These are phyloP conservation scores for Bombardia bombarda DNA, from an alignment of 495 filamentous ascomycete genomes.

Conservation along the genomic window DNA sequence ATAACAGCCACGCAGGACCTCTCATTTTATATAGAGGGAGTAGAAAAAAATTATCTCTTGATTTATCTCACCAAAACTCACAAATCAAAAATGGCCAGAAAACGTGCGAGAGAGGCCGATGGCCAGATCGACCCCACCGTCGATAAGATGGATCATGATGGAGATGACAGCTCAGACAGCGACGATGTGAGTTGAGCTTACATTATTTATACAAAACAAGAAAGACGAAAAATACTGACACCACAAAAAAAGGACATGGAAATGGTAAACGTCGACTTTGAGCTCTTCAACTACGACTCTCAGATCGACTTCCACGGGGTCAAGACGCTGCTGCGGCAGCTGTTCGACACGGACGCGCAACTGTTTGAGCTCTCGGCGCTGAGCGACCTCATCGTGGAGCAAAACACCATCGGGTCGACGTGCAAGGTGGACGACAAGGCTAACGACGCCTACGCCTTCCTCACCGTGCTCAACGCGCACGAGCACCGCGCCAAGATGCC, in stretches of 20 bases:
- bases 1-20: no score
- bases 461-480: slow-evolving; percentile 78
- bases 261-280: slow-evolving; percentile 93
- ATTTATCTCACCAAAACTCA: neutral
- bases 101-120: slow-evolving; percentile 38
- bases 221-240: neutral
- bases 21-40: neutral
- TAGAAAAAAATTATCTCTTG: neutral
- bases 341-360: slow-evolving; percentile 82
- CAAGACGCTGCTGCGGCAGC: slow-evolving; percentile 81
- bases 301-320: slow-evolving; percentile 91
- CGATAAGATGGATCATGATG: slow-evolving; percentile 39
- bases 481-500: slow-evolving; percentile 71
- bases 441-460: slow-evolving; percentile 88
- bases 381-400: slow-evolving; percentile 79
- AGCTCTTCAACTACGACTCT: slow-evolving; percentile 93
- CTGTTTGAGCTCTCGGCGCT: slow-evolving; percentile 82
- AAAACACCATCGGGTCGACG: slow-evolving; percentile 83
- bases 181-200: slow-evolving; percentile 19
- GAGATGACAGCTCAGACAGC: slow-evolving; percentile 38
- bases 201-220: neutral
- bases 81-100: slow-evolving; percentile 34
- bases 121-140: slow-evolving; percentile 29
- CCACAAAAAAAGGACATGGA: slow-evolving; percentile 57
- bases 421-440: slow-evolving; percentile 94